Base-by-base conservation (phyloP, 495 filamentous ascomycete species). In the Penicillium longicatenatum region DNA sequence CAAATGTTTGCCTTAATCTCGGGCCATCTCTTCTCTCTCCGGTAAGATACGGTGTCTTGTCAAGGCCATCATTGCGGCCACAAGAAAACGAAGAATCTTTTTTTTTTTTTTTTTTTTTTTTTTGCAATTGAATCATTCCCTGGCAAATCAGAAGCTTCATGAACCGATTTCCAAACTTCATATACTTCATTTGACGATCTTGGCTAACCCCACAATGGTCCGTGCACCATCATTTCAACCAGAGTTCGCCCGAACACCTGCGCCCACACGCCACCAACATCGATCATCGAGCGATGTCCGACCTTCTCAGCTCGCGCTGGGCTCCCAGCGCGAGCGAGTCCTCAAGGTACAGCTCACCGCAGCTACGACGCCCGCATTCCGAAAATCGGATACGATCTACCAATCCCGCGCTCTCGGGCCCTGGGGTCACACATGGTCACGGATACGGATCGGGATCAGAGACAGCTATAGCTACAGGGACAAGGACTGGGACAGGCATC, bases 251-350 rank as follows among this genome's bases (percentile, higher is more conserved):
- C 8, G 30, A 31, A 47, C 47, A 41, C 37, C 17, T 26, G 16
- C 14, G 29, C 29, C 24, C 30, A 54, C 20, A 44, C 33, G 19
- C 9, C 49, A 21, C 9, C 49, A 50, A 44, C 43, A n/a, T 11
- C 42, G 14, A 17, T 16, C 11, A 39, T 29, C 47, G 10, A 48
- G n/a, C 16, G 49, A 73, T 65, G 70, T 50, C 57, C n/a, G 60
- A 62, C 48, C 70, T 73, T 6, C 55, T 60, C 52, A 60, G 58
- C 42, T 73, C 70, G 14, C 68, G 66, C 60, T 73, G 70, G 70
- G 70, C 70, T 19, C 69, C 69, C 16, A 22, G 55, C 11, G 42
- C 55, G n/a, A 54, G 46, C 26, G 39, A n/a, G 48, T 2, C 33
- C 37, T 3, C 46, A 49, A 17, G 42, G 17, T 31, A 37, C 31